These are phyloP conservation scores for Suhomyces ambrosiae DNA, from an alignment of 1,139 yeast genomes.

Conservation along the genomic window DNA sequence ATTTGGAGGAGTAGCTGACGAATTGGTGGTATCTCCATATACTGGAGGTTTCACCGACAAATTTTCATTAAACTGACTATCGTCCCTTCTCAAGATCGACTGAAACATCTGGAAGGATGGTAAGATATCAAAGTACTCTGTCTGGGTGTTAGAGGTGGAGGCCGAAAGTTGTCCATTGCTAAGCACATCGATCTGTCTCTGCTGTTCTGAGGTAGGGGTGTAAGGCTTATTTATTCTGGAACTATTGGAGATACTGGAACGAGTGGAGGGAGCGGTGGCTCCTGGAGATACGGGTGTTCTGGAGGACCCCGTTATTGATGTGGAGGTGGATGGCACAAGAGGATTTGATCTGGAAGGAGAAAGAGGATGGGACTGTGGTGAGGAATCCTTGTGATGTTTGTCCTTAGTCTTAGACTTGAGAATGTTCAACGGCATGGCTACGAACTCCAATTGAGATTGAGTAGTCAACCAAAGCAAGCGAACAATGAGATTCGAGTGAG, in stretches of 20 bases:
- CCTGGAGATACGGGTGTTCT: slow-evolving; percentile 4
- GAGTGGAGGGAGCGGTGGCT: not conserved
- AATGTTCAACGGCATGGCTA: slow-evolving; percentile 6
- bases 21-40: slow-evolving; percentile 38
- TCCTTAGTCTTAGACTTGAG: slow-evolving; percentile 1
- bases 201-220: slow-evolving; percentile 38
- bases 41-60: slow-evolving; percentile 40
- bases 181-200: slow-evolving; percentile 34
- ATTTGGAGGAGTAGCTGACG: slow-evolving; percentile 31
- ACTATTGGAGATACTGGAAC: slow-evolving; percentile 2
- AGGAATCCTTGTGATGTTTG: not conserved
- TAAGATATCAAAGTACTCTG: slow-evolving; percentile 54
- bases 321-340: not conserved
- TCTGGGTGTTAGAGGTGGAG: slow-evolving; percentile 34
- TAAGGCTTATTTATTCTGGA: slow-evolving; percentile 28
- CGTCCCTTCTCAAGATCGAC: slow-evolving; percentile 52
- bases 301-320: slow-evolving; percentile 1
- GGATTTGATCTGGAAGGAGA: slow-evolving; percentile 1
- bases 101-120: slow-evolving; percentile 70
- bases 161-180: slow-evolving; percentile 8
- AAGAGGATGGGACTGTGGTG: not conserved
- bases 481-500: too few species aligned
- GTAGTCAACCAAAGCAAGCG: too few species aligned
- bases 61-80: slow-evolving; percentile 44
- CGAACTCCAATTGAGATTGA: too few species aligned